Evolutionary conservation across 2,329 filamentous ascomycete genomes (phyloP).

Genomic region (Akanthomyces lecanii): DNA sequence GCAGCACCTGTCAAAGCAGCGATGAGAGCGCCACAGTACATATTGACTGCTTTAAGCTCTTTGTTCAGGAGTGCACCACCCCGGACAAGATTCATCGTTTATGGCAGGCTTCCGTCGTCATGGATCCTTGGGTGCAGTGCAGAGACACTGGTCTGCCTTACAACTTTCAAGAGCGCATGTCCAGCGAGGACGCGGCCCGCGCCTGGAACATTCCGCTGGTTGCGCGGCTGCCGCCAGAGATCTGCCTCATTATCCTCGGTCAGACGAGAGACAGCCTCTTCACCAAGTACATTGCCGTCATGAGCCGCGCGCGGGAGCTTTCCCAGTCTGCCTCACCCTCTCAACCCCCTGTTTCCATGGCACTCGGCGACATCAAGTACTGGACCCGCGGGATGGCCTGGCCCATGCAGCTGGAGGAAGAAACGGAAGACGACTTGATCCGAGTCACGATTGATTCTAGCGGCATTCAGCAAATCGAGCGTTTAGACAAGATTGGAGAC

Average conservation of each 20-base stretch:
- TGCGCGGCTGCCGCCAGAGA: neutral
- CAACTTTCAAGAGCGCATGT: slow-evolving; percentile 6
- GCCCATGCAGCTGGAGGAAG: neutral
- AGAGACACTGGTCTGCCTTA: neutral
- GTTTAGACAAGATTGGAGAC: neutral
- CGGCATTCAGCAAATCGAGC: slow-evolving; percentile 11
- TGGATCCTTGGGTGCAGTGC: slow-evolving; percentile 9
- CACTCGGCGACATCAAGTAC: slow-evolving; percentile 6
- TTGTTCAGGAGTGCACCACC: slow-evolving; percentile 3
- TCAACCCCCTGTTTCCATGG: neutral
- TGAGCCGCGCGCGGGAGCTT: slow-evolving; percentile 3
- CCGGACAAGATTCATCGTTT: slow-evolving; percentile 10
- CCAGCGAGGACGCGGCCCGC: neutral
- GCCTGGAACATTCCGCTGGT: neutral
- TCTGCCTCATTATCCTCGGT: slow-evolving; percentile 4
- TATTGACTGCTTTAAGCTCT: slow-evolving; percentile 13
- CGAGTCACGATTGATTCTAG: slow-evolving; percentile 8
- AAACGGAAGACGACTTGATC: neutral
- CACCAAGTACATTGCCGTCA: slow-evolving; percentile 11
- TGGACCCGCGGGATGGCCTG: slow-evolving; percentile 8
- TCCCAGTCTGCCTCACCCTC: neutral
- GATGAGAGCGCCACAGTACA: slow-evolving; percentile 10
- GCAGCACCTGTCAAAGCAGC: neutral
- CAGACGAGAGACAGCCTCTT: neutral
- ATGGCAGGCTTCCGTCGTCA: slow-evolving; percentile 6